phyloP scores from a whole-genome alignment of 306 rosid genomes.

The Lablab purpureus region DNA sequence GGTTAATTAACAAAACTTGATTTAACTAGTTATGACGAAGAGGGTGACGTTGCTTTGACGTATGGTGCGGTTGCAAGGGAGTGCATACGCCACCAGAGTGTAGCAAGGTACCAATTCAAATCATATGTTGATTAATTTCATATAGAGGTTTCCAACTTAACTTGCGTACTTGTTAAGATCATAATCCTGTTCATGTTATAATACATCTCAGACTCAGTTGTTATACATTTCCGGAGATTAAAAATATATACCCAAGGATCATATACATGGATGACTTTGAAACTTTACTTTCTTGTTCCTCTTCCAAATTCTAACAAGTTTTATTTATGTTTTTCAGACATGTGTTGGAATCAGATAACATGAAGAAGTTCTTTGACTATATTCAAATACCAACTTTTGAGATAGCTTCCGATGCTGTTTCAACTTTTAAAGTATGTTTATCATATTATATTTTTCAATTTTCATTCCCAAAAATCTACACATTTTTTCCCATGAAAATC shows the following conservation, averaged over 20 bases:
- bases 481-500: no score
- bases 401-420: slow-evolving; percentile 84
- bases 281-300: background rate
- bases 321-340: slow-evolving; percentile 54
- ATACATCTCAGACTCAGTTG: background rate
- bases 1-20: slow-evolving; percentile 4
- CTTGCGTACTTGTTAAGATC: background rate
- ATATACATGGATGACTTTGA: background rate
- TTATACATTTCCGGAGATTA: background rate
- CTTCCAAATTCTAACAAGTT: background rate
- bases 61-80: slow-evolving; percentile 85
- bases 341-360: slow-evolving; percentile 79
- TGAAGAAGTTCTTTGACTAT: slow-evolving; percentile 76
- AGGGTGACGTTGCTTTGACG: slow-evolving; percentile 77
- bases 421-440: slow-evolving; percentile 74
- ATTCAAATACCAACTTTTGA: slow-evolving; percentile 85
- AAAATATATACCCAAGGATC: background rate
- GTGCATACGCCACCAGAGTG: slow-evolving; percentile 89
- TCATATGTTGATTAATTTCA: background rate
- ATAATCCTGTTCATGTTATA: background rate
- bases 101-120: slow-evolving; percentile 67
- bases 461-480: background rate
- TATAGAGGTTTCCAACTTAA: background rate
- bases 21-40: slow-evolving; percentile 66
- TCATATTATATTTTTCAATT: background rate